These are phyloP conservation scores for Crucihimalaya himalaica DNA, from an alignment of 345 rosid species.

Conservation along the genomic window DNA sequence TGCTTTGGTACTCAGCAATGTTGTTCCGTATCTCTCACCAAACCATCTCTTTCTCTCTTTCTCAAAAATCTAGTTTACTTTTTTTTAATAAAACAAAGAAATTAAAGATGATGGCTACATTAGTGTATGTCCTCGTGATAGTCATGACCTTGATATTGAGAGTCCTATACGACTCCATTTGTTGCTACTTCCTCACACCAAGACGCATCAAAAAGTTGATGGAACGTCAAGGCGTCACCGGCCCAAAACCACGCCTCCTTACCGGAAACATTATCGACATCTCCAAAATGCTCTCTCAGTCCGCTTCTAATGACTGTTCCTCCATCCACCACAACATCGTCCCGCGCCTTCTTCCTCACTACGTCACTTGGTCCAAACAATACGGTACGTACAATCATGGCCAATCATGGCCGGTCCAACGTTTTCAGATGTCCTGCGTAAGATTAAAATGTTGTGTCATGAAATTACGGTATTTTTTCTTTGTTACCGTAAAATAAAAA, in stretches of 20 bases:
- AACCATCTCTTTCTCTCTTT: slow-evolving; percentile 16
- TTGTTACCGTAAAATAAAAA: too few relatives aligned
- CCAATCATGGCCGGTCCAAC: neutral
- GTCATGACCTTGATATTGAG: slow-evolving; percentile 41
- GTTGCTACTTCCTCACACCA: slow-evolving; percentile 69
- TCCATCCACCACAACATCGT: slow-evolving; percentile 71
- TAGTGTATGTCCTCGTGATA: slow-evolving; percentile 36
- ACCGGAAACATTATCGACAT: slow-evolving; percentile 81
- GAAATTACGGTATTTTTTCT: too few relatives aligned
- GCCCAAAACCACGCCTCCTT: slow-evolving; percentile 72
- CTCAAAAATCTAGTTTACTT: neutral
- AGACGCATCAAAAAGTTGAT: slow-evolving; percentile 71
- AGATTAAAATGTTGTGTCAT: too few relatives aligned
- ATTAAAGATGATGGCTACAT: slow-evolving; percentile 22
- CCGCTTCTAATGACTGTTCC: slow-evolving; percentile 64
- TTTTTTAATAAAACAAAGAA: neutral
- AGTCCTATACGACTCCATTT: slow-evolving; percentile 54
- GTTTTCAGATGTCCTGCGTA: neutral
- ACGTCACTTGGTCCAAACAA: slow-evolving; percentile 70
- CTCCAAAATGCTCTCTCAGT: slow-evolving; percentile 57
- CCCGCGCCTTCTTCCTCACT: slow-evolving; percentile 84
- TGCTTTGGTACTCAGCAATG: slow-evolving; percentile 13
- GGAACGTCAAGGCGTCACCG: slow-evolving; percentile 89
- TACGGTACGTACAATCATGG: slow-evolving; percentile 68
- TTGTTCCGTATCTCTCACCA: slow-evolving; percentile 26